Evolutionary conservation across 2,329 filamentous ascomycete genomes (phyloP).

Genomic region (Aspergillus clavatus): DNA sequence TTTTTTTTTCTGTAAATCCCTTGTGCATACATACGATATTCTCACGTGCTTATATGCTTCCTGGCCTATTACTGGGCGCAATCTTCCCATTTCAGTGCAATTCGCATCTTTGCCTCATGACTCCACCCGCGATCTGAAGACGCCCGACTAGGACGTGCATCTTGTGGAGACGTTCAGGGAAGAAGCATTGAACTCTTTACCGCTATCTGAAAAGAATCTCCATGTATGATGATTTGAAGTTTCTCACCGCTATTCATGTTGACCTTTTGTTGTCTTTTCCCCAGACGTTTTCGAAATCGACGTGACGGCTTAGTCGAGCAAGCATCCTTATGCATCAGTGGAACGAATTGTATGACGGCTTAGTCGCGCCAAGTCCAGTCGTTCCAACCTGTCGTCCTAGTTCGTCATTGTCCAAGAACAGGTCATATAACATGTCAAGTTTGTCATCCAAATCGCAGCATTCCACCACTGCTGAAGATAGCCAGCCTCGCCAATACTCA

Average conservation of each 20-base stretch:
- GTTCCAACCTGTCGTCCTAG: constrained; percentile 31
- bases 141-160: neutral
- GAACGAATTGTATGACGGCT: constrained; percentile 22
- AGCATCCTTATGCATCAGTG: constrained; percentile 27
- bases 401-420: constrained; percentile 22
- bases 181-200: neutral
- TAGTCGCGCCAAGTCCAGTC: constrained; percentile 31
- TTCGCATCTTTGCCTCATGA: neutral
- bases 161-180: neutral
- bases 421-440: constrained; percentile 22
- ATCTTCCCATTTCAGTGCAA: neutral
- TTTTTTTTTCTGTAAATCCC: neutral
- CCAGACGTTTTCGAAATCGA: constrained; percentile 15
- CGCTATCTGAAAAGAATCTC: neutral
- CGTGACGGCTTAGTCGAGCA: constrained; percentile 15
- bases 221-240: neutral
- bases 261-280: constrained; percentile 3
- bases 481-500: constrained; percentile 6
- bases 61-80: neutral
- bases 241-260: constrained; percentile 9
- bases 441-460: constrained; percentile 9
- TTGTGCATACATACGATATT: constrained; percentile 12
- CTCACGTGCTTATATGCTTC: too few species aligned
- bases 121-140: neutral
- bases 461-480: constrained; percentile 5